phyloP scores from a whole-genome alignment of 2,329 filamentous ascomycete species.

The Rhinocladiella mackenziei region DNA sequence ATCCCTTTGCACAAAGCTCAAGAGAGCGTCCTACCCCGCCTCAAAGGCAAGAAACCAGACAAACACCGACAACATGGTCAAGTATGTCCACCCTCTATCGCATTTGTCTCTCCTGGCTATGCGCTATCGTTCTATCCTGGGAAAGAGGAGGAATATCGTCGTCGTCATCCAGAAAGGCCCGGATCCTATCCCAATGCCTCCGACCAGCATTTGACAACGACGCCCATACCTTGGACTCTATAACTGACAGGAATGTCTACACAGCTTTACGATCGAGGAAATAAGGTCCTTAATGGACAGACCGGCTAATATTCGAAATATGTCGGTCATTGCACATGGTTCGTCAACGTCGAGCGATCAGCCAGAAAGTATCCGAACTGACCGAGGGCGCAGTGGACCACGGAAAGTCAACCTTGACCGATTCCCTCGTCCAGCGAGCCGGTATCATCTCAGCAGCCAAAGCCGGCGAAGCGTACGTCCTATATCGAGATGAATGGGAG shows the following conservation, averaged over 20 bases:
- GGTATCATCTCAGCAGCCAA: constrained; percentile 99
- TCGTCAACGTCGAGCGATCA: constrained; percentile 25
- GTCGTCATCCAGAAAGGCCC: background rate
- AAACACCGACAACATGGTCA: constrained; percentile 97
- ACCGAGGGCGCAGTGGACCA: constrained; percentile 68
- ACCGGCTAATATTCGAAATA: constrained; percentile 72
- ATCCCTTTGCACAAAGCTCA: constrained; percentile 21
- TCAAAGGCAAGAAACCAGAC: constrained; percentile 16
- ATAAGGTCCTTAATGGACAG: constrained; percentile 54
- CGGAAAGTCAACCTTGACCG: constrained; percentile 99
- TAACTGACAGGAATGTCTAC: constrained; percentile 35
- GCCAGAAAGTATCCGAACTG: background rate
- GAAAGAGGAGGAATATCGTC: background rate
- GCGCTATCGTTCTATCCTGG: background rate
- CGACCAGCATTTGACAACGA: constrained; percentile 1
- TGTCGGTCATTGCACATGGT: constrained; percentile 99
- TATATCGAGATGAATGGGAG: background rate
- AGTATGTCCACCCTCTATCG: constrained; percentile 67
- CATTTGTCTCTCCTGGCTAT: constrained; percentile 18
- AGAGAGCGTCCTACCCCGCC: constrained; percentile 26
- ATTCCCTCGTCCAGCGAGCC: constrained; percentile 97
- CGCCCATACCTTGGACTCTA: background rate
- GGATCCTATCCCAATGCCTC: background rate
- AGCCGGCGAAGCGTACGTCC: constrained; percentile 69
- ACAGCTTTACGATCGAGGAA: constrained; percentile 96